Evolutionary conservation across 306 rosid species (phyloP).

Genomic region (Citrullus colocynthis): DNA sequence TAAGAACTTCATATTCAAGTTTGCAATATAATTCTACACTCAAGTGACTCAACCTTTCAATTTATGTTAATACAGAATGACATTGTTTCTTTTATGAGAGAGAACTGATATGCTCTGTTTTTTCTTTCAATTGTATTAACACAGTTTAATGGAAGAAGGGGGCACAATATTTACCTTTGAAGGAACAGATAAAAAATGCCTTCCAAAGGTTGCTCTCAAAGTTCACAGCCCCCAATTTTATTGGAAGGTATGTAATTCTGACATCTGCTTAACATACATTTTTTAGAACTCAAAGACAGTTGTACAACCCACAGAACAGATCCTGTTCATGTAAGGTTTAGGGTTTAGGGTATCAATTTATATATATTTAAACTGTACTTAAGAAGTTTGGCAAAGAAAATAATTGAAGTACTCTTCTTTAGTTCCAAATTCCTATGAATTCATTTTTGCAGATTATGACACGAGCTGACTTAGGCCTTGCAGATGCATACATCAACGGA

Average conservation of each 20-base stretch:
- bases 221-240: constrained; percentile 76
- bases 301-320: no score
- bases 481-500: constrained; percentile 77
- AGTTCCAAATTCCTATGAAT: not conserved
- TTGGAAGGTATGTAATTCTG: constrained; percentile 56
- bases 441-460: constrained; percentile 55
- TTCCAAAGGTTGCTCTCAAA: constrained; percentile 33
- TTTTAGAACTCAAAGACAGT: no score
- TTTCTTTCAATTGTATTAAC: not conserved
- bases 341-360: no score
- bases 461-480: constrained; percentile 89
- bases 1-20: not conserved
- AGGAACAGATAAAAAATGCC: constrained; percentile 38
- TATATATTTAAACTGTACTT: not conserved
- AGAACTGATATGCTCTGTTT: not conserved
- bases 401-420: not conserved
- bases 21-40: not conserved
- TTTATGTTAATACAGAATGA: not conserved
- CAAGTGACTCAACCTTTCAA: not conserved
- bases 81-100: not conserved
- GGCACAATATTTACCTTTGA: constrained; percentile 74
- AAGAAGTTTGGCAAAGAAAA: not conserved
- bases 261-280: not conserved
- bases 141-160: constrained; percentile 77
- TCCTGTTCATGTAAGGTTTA: no score